Percentiles rank a stretch among this genome's conserved stretches.
phyloP scores from a whole-genome alignment of 768 basidiomycete species.

The Boletus rufocinnamomeus region DNA sequence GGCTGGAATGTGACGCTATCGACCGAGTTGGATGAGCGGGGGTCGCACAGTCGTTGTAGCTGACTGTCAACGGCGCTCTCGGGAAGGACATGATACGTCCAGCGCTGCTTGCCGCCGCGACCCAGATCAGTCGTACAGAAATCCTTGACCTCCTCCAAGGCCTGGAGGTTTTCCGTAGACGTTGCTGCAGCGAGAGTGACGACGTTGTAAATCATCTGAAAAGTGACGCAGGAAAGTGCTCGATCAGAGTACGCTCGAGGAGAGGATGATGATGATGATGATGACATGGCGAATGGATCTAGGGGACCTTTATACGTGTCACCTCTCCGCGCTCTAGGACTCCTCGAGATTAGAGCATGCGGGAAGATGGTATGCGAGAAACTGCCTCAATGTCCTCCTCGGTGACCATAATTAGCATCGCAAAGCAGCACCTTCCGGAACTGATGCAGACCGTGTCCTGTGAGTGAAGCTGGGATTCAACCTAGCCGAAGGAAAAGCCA shows the following conservation, averaged over 20 bases:
- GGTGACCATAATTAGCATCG: constrained; percentile 27
- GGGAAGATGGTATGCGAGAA: constrained; percentile 22
- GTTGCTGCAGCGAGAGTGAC: constrained; percentile 48
- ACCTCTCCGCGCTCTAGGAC: constrained; percentile 4
- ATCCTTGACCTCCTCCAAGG: constrained; percentile 54
- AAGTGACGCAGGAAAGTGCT: neutral
- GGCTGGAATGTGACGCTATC: constrained; percentile 49
- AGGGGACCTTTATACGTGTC: constrained; percentile 26
- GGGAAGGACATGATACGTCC: constrained; percentile 53
- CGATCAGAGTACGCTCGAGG: constrained; percentile 8
- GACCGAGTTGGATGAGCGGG: constrained; percentile 35
- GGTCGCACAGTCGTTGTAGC: constrained; percentile 40
- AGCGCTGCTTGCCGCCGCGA: constrained; percentile 49
- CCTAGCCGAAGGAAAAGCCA: constrained; percentile 26
- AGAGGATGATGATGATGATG: constrained; percentile 17
- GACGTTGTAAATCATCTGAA: constrained; percentile 34
- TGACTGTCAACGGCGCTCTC: constrained; percentile 44
- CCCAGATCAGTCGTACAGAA: constrained; percentile 57
- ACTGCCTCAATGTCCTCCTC: constrained; percentile 21
- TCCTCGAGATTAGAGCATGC: constrained; percentile 21
- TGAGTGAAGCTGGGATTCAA: constrained; percentile 23
- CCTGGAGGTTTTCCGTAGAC: constrained; percentile 48
- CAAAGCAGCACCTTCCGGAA: constrained; percentile 21
- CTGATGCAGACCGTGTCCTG: constrained; percentile 18
- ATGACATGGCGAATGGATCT: constrained; percentile 14